A percentile compares a stretch with the other conserved stretches of the same genome.
Conservation (phyloP, 2,329 filamentous ascomycete genomes). For the Sporothrix pallida region DNA sequence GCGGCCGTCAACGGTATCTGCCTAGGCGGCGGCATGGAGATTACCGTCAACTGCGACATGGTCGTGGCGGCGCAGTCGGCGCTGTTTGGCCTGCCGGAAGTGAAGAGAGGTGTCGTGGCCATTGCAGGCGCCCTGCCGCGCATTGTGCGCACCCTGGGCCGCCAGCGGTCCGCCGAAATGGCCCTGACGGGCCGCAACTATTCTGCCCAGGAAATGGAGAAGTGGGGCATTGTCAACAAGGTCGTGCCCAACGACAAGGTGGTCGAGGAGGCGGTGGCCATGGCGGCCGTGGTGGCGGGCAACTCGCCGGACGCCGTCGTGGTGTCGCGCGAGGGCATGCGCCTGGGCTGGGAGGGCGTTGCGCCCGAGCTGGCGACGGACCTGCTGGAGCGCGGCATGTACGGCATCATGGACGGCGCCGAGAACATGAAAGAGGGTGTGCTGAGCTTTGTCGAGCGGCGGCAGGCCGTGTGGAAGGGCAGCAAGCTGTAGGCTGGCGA, state of each 20-base stretch:
- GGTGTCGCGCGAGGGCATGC: slow-evolving; percentile 72
- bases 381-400: slow-evolving; percentile 63
- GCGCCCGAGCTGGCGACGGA: slow-evolving; percentile 68
- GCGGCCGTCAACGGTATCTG: slow-evolving; percentile 78
- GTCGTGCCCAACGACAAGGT: slow-evolving; percentile 56
- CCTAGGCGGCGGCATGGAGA: slow-evolving; percentile 78
- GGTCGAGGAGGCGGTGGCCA: slow-evolving; percentile 62
- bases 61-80: slow-evolving; percentile 66
- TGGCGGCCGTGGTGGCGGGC: slow-evolving; percentile 65
- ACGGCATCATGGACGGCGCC: slow-evolving; percentile 63
- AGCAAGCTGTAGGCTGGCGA: slow-evolving; percentile 59
- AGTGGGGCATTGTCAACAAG: slow-evolving; percentile 74
- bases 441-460: slow-evolving; percentile 76
- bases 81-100: slow-evolving; percentile 73
- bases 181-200: slow-evolving; percentile 68
- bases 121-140: slow-evolving; percentile 73
- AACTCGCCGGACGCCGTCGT: slow-evolving; percentile 79
- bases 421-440: slow-evolving; percentile 79
- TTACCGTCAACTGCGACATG: slow-evolving; percentile 74
- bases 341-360: slow-evolving; percentile 73
- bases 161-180: slow-evolving; percentile 73
- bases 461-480: slow-evolving; percentile 69
- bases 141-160: slow-evolving; percentile 68
- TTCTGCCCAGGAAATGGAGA: slow-evolving; percentile 61
- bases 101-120: slow-evolving; percentile 71